Base-by-base conservation (phyloP, 768 basidiomycete species). In the Podaxis carcinomalis region DNA sequence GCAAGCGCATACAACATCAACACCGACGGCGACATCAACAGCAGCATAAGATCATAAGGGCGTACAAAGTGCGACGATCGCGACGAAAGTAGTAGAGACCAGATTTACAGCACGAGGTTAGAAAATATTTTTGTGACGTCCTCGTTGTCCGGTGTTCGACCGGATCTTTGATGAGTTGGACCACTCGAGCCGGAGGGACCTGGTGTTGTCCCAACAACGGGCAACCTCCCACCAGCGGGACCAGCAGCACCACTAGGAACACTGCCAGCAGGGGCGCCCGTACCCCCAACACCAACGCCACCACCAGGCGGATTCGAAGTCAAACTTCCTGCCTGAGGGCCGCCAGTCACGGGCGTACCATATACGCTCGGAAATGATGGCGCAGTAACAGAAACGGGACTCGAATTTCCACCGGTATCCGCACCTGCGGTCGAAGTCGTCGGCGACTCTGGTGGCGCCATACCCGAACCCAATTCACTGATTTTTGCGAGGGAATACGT, bases 331-430 rank as follows among this genome's bases (percentile, higher is more conserved):
- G 56, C 52, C 56, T 42, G 72, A 49, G 59, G 25, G 10, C 25
- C 51, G 25, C 73, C 64, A 10, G 80, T 76, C 56, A 80, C 73
- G 54, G 86, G 83, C 3, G 87, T 84, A 1, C 85, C 90, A 69
- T 93, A 93, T 9, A 93, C 92, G 66, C 90, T 92, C 13, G 91
- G 92, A 76, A 93, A 93, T 10, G 83, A 87, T 47, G 91, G 91
- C 19, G 88, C 88, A 5, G 88, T 89, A 28, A 78, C 84, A 27
- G 89, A 91, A 28, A 82, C 84, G n/a, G 90, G 90, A 67, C 89
- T 92, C 44, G 89, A 90, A 63, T 88, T 88, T 1, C 83, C 88
- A 19, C 87, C 87, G 0, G 87, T 89, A 55, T 88, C 90, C 25
- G 85, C 85, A 27, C 59, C 59, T 35, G 59, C 27, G 0, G 83